Base-by-base conservation (phyloP, 768 basidiomycete genomes). In the Coprinopsis cinerea region DNA sequence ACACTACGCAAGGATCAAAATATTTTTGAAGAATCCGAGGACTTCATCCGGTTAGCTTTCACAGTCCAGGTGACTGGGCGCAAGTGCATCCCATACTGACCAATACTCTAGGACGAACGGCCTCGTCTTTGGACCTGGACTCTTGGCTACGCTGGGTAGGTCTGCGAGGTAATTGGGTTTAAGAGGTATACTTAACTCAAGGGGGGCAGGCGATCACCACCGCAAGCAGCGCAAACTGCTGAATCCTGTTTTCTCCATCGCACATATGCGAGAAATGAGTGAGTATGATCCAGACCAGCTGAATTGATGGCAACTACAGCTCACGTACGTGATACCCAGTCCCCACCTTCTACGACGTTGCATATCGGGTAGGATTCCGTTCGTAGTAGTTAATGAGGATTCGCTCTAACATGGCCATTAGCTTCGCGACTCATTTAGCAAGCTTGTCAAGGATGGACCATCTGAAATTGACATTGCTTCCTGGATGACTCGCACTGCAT, bases 211-310 rank as follows among this genome's bases (percentile, higher is more conserved):
- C 25, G 63, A 66, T 13, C 64, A 64, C 18, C 70, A 72, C 51
- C 48, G 57, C 18, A 68, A 61, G 32, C 71, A 71, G 49, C 63
- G 69, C 22, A 71, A 68, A 42, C 57, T 70, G 49, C 47, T 72
- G 24, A 70, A 67, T 49, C 70, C 71, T 6, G 64, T 70, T 10
- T 73, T 72, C 52, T 65, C 67, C 2, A 54, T 53, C 15, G 57
- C 57, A 1, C 67, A 71, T 47, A 61, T 72, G 60, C 65, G 67
- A n/a, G 48, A 52, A 34, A 54, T 57, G 51, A 53, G 64, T 63
- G 37, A 35, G 54, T 36, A 20, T 11, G 9, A 36, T 22, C 25
- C 13, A 14, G 40, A 35, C 20, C 34, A 5, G 10, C 5, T 15
- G 7, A 20, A 10, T 2, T 23, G 30, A 18, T 49, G 23, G 23